Evolutionary conservation across 768 basidiomycete species (phyloP).

Genomic region (Lactarius vividus): DNA sequence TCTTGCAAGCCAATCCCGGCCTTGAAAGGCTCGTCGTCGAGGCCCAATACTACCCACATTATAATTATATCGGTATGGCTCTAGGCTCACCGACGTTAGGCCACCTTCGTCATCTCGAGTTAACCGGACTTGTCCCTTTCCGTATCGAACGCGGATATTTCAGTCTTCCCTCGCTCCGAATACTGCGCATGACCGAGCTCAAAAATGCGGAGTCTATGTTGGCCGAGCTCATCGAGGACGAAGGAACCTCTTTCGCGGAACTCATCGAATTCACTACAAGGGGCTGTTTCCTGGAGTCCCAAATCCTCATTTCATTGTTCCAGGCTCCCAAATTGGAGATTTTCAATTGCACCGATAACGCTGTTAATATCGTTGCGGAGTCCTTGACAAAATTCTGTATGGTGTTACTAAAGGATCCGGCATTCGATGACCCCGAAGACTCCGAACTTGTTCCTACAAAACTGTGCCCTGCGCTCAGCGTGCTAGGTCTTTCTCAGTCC

Average conservation of each 20-base stretch:
- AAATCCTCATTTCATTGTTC: slow-evolving; percentile 2
- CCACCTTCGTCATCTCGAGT: slow-evolving; percentile 24
- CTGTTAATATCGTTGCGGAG: slow-evolving; percentile 8
- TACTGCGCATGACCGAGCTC: no score
- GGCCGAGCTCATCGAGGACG: neutral
- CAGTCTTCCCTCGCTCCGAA: slow-evolving; percentile 22
- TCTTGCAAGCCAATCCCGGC: no score
- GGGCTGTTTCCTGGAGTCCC: neutral
- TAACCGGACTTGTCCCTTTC: neutral
- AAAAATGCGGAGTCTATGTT: neutral
- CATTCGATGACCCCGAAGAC: neutral
- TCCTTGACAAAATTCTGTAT: slow-evolving; percentile 1
- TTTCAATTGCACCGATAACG: slow-evolving; percentile 9
- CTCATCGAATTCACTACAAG: slow-evolving; percentile 15
- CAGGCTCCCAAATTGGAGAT: slow-evolving; percentile 9
- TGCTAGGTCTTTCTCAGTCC: slow-evolving; percentile 23
- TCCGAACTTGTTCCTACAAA: neutral
- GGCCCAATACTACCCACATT: no score
- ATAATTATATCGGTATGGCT: no score
- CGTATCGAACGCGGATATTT: neutral
- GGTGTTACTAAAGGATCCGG: neutral
- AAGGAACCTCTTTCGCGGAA: no score
- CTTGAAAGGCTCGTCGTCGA: no score
- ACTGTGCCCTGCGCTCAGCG: slow-evolving; percentile 21
- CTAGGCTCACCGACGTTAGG: no score